Evolutionary conservation across 2,329 filamentous ascomycete genomes (phyloP).

Genomic region (Epichloe sylvatica): DNA sequence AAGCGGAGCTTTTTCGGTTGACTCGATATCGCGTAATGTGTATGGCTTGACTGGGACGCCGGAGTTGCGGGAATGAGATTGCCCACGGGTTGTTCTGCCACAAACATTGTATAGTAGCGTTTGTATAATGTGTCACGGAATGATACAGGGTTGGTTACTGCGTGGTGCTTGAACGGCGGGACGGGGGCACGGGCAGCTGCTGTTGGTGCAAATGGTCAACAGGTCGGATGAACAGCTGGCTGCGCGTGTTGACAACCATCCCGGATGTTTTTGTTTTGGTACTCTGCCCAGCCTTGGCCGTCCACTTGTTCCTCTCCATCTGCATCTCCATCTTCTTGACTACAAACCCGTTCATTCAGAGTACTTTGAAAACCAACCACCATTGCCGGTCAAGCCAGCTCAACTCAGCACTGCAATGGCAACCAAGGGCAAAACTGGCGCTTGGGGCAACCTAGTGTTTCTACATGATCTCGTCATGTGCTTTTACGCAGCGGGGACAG

Average conservation of each 20-base stretch:
- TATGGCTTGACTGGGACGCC: not conserved
- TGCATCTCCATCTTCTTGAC: no score
- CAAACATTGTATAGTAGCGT: not conserved
- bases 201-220: not conserved
- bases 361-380: no score
- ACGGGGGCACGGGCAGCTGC: not conserved
- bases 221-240: not conserved
- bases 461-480: conserved; percentile 20
- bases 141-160: not conserved
- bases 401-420: not conserved
- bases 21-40: no score
- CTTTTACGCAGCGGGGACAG: conserved; percentile 18
- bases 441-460: conserved; percentile 14
- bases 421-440: not conserved
- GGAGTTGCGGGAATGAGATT: not conserved
- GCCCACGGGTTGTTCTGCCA: not conserved
- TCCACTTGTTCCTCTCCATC: no score
- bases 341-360: no score
- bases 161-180: not conserved
- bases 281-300: no score
- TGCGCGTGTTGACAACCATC: not conserved
- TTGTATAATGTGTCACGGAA: not conserved
- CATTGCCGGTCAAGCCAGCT: not conserved
- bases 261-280: no score
- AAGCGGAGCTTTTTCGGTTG: not conserved